These are phyloP conservation scores for Thielaviopsis musarum DNA, from an alignment of 2,329 filamentous ascomycete species.

Conservation along the genomic window DNA sequence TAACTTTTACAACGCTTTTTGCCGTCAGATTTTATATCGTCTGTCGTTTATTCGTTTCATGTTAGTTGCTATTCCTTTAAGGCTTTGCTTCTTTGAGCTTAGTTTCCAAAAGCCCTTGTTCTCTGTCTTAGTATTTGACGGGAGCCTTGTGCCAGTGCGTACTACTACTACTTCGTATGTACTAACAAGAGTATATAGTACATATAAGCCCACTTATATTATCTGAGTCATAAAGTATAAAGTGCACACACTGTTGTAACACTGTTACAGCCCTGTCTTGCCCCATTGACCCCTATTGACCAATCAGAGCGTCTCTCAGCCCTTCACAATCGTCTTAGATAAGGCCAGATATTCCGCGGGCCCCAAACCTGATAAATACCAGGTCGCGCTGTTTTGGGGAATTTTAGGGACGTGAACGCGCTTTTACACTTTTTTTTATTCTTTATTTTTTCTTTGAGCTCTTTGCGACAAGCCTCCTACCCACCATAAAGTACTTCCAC, in stretches of 20 bases:
- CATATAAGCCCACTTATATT: background rate
- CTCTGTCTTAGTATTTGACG: no score
- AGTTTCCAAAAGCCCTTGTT: no score
- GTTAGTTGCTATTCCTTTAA: no score
- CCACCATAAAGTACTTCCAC: constrained; percentile 7
- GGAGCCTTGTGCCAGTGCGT: no score
- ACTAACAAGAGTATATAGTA: background rate
- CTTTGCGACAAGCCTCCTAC: constrained; percentile 6
- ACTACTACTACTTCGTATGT: no score
- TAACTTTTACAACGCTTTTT: no score
- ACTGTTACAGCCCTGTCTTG: background rate
- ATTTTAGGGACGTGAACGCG: constrained; percentile 14
- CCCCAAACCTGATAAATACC: constrained; percentile 14
- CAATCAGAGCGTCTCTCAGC: constrained; percentile 8
- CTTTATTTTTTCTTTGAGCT: constrained; percentile 10
- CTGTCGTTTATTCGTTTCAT: no score
- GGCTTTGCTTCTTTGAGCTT: no score
- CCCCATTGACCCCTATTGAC: background rate
- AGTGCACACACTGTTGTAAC: background rate
- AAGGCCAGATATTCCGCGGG: constrained; percentile 13
- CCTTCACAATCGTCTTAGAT: constrained; percentile 5
- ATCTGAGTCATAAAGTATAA: constrained; percentile 4
- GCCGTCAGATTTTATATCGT: no score
- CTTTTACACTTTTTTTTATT: constrained; percentile 12
- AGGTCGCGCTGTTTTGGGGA: constrained; percentile 13